Conservation (phyloP, 352 stramenopile genomes). For the Globisporangium megalacanthum region DNA sequence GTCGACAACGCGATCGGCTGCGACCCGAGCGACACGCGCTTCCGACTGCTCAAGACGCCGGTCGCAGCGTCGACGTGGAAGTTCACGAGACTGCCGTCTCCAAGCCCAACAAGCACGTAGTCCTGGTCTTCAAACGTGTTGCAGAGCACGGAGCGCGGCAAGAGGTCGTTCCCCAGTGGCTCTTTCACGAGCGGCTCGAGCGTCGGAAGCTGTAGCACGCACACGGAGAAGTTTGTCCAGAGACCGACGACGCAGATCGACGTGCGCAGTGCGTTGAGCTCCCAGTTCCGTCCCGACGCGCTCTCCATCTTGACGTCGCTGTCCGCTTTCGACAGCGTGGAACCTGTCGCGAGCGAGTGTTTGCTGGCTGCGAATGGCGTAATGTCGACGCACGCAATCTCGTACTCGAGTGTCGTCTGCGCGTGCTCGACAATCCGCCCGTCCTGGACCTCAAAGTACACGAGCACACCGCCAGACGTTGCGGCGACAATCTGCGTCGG, state of each 20-base stretch:
- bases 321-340: conserved; percentile 5
- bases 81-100: conserved; percentile 93
- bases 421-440: conserved; percentile 54
- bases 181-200: conserved; percentile 66
- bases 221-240: conserved; percentile 93
- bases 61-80: conserved; percentile 72
- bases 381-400: conserved; percentile 94
- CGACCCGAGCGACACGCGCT: conserved; percentile 93
- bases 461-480: conserved; percentile 83
- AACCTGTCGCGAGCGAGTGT: background rate
- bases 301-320: conserved; percentile 60
- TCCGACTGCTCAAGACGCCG: conserved; percentile 64
- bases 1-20: conserved; percentile 93
- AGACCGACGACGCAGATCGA: conserved; percentile 82
- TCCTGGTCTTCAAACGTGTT: conserved; percentile 80
- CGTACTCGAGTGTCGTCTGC: conserved; percentile 83
- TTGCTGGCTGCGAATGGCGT: conserved; percentile 38
- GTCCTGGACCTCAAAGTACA: conserved; percentile 85
- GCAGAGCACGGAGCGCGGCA: conserved; percentile 87
- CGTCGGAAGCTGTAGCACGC: conserved; percentile 75
- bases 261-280: conserved; percentile 42
- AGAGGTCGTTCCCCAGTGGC: conserved; percentile 68
- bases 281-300: conserved; percentile 37
- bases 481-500: conserved; percentile 91
- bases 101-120: conserved; percentile 96